These are phyloP conservation scores for Alternaria viburni DNA, from an alignment of 2,329 filamentous ascomycete species.

Conservation along the genomic window DNA sequence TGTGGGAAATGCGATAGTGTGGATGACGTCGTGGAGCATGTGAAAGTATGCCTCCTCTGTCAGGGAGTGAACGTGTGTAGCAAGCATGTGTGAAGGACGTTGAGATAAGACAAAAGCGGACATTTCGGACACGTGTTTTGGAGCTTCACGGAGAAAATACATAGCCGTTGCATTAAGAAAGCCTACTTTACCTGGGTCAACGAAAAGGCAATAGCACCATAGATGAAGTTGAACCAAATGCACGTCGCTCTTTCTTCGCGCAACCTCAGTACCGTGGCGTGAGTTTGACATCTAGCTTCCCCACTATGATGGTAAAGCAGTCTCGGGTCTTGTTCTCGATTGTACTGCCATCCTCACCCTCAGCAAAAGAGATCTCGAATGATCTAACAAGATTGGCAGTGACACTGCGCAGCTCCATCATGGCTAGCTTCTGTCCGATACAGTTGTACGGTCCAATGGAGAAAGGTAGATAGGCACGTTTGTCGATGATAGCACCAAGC, in stretches of 20 bases:
- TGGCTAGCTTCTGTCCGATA: constrained; percentile 71
- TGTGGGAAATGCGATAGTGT: background rate
- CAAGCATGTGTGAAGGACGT: background rate
- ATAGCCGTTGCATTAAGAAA: background rate
- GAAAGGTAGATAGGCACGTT: constrained; percentile 73
- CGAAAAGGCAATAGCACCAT: background rate
- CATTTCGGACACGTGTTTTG: too few relatives aligned
- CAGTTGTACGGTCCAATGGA: constrained; percentile 71
- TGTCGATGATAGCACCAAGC: constrained; percentile 30
- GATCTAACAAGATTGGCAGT: constrained; percentile 65
- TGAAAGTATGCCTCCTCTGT: background rate
- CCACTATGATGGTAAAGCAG: constrained; percentile 40
- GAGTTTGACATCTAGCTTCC: constrained; percentile 34
- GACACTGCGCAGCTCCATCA: constrained; percentile 68
- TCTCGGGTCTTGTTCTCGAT: constrained; percentile 32
- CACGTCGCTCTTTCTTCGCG: background rate
- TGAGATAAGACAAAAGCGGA: background rate
- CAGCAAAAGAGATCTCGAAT: constrained; percentile 60
- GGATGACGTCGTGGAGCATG: background rate
- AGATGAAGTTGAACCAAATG: background rate
- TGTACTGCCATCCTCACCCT: constrained; percentile 29
- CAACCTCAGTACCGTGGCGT: background rate
- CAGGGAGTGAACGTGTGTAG: background rate
- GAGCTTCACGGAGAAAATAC: background rate
- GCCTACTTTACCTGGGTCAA: background rate